Evolutionary conservation across 148 eudicot species (phyloP).

Genomic region (Arbutus unedo): DNA sequence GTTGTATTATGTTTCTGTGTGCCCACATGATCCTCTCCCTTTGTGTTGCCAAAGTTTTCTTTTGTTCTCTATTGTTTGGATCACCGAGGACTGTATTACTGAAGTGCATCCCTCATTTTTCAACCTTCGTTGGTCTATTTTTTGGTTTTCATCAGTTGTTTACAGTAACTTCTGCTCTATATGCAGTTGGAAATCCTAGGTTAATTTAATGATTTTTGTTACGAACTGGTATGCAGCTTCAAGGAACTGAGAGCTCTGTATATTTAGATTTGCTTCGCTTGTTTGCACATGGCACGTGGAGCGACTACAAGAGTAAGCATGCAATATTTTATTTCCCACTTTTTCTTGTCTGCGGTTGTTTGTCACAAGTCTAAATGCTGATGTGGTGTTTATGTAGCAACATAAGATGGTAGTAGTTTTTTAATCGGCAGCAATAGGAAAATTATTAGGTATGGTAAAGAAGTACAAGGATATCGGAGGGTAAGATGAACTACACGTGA

Average conservation of each 20-base stretch:
- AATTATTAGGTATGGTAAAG: background rate
- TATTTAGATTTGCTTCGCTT: conserved; percentile 81
- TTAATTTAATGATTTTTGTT: conserved; percentile 13
- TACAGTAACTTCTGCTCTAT: background rate
- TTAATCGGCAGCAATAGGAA: background rate
- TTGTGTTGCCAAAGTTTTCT: background rate
- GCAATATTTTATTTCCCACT: background rate
- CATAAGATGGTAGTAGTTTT: background rate
- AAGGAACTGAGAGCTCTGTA: conserved; percentile 64
- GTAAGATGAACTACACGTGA: background rate
- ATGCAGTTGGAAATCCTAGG: background rate
- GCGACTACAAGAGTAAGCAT: conserved; percentile 84
- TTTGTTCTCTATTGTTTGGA: background rate
- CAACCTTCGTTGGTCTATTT: background rate
- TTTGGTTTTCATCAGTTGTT: background rate
- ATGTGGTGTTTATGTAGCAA: background rate
- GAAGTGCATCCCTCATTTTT: background rate
- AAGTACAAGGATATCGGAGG: background rate
- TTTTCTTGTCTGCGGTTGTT: background rate
- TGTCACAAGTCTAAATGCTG: background rate
- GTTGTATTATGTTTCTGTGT: background rate
- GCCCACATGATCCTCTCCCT: background rate
- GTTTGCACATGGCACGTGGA: conserved; percentile 98
- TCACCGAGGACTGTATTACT: background rate
- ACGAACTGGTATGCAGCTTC: conserved; percentile 59